A percentile compares a stretch with the other conserved stretches of the same genome.
Evolutionary conservation across 2,329 filamentous ascomycete species (phyloP).

Genomic region (Shiraia sp.): DNA sequence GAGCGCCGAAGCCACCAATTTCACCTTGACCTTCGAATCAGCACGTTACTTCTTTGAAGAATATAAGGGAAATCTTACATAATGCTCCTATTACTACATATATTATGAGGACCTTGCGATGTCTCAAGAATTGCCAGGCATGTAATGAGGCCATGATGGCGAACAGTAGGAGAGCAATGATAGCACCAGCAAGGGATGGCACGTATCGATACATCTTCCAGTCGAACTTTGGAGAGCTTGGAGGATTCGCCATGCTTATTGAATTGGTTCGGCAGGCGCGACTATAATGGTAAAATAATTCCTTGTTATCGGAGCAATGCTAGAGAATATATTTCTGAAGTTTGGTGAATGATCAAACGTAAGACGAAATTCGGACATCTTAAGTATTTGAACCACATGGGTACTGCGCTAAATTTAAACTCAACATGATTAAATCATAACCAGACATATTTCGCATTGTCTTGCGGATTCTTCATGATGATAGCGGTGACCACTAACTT

Average conservation of each 20-base stretch:
- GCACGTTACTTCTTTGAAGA: neutral
- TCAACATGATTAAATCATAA: too few relatives aligned
- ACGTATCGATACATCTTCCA: constrained; percentile 42
- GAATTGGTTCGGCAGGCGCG: neutral
- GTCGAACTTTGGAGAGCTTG: constrained; percentile 24
- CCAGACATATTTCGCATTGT: neutral
- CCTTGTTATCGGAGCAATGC: neutral
- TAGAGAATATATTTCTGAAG: neutral
- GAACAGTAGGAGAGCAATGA: constrained; percentile 30
- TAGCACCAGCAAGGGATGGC: constrained; percentile 30
- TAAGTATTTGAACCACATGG: too few relatives aligned
- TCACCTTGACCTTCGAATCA: constrained; percentile 36
- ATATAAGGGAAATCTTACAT: constrained; percentile 15
- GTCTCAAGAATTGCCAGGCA: constrained; percentile 19
- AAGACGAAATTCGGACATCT: too few relatives aligned
- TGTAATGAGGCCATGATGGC: constrained; percentile 25
- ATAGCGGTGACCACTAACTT: neutral
- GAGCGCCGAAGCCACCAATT: constrained; percentile 46
- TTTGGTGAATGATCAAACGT: neutral
- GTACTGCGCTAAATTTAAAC: too few relatives aligned
- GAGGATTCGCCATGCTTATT: constrained; percentile 27
- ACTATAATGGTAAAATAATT: neutral
- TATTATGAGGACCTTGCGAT: constrained; percentile 23
- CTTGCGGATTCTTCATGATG: too few relatives aligned
- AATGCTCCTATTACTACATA: constrained; percentile 33